Conservation (phyloP, 169 alveolate species). For the Pseudocohnilembus persalinus region DNA sequence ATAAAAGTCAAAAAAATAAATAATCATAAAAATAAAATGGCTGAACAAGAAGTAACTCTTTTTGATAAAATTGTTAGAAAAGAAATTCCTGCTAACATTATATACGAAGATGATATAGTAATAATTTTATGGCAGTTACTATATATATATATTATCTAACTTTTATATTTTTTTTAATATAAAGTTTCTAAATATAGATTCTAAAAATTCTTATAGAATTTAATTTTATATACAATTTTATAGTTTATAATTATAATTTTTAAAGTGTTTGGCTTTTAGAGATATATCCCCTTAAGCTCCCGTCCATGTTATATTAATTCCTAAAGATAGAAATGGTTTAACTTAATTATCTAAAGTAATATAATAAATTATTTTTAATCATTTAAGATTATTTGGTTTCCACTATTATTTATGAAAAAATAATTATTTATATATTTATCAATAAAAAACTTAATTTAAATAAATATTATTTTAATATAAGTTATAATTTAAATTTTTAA, state of each 20-base stretch:
- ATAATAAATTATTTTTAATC: too few relatives aligned
- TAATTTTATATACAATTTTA: neutral
- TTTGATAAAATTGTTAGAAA: slow-evolving; percentile 79
- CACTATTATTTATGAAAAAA: too few relatives aligned
- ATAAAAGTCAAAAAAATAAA: neutral
- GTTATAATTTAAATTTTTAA: too few relatives aligned
- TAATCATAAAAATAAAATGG: neutral
- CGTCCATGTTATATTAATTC: slow-evolving; percentile 89
- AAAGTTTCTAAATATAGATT: too few relatives aligned
- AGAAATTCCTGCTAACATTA: slow-evolving; percentile 68
- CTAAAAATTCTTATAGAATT: neutral
- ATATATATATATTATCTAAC: neutral
- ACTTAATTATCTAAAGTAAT: slow-evolving; percentile 73
- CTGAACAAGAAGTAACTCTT: slow-evolving; percentile 44
- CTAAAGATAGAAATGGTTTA: slow-evolving; percentile 88
- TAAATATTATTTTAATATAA: too few relatives aligned
- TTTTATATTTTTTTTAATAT: neutral
- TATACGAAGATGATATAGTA: slow-evolving; percentile 79
- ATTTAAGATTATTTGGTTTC: too few relatives aligned
- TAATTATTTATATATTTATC: too few relatives aligned
- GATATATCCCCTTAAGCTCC: slow-evolving; percentile 93
- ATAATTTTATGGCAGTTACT: neutral
- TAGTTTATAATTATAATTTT: too few relatives aligned
- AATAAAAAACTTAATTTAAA: too few relatives aligned
- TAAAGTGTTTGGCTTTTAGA: slow-evolving; percentile 88